A percentile compares a stretch with the other conserved stretches of the same genome.
Conservation (phyloP, 192 early-diverging fungal genomes). For the Podila minutissima region DNA sequence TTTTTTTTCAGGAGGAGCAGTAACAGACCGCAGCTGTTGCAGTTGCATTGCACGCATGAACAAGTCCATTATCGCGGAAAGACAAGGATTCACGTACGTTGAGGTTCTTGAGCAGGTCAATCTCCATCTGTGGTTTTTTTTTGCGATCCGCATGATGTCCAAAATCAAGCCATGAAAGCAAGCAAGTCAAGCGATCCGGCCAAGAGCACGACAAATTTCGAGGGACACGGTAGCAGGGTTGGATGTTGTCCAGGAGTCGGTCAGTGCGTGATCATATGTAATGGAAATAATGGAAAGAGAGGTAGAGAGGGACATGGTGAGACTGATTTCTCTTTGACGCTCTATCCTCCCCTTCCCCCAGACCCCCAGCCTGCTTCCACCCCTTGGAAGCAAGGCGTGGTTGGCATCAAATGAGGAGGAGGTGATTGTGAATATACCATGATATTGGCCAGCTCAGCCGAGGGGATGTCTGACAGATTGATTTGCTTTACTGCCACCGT, state of each 20-base stretch:
- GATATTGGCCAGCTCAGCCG: slow-evolving; percentile 50
- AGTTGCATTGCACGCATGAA: background rate
- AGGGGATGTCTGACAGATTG: slow-evolving; percentile 57
- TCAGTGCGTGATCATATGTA: slow-evolving; percentile 8
- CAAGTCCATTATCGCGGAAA: background rate
- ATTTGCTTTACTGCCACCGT: slow-evolving; percentile 81
- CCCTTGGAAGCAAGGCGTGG: background rate
- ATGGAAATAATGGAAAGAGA: slow-evolving; percentile 10
- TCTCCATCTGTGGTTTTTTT: slow-evolving; percentile 54
- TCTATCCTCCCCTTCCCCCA: background rate
- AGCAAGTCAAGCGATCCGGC: too few species aligned
- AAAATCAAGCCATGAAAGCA: too few species aligned
- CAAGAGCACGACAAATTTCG: too few species aligned
- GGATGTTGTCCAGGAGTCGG: background rate
- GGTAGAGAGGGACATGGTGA: background rate
- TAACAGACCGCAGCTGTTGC: background rate
- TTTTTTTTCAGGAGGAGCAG: background rate
- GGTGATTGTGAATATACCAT: slow-evolving; percentile 32
- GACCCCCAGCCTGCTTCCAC: background rate
- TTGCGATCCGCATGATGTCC: too few species aligned
- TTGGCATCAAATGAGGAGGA: slow-evolving; percentile 2
- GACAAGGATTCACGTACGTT: slow-evolving; percentile 46
- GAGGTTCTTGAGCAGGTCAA: slow-evolving; percentile 58
- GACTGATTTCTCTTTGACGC: background rate
- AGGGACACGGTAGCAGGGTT: background rate